A percentile compares a stretch with the other conserved stretches of the same genome.
Evolutionary conservation across 441 rosid species (phyloP).

Genomic region (Caryocar brasiliense): DNA sequence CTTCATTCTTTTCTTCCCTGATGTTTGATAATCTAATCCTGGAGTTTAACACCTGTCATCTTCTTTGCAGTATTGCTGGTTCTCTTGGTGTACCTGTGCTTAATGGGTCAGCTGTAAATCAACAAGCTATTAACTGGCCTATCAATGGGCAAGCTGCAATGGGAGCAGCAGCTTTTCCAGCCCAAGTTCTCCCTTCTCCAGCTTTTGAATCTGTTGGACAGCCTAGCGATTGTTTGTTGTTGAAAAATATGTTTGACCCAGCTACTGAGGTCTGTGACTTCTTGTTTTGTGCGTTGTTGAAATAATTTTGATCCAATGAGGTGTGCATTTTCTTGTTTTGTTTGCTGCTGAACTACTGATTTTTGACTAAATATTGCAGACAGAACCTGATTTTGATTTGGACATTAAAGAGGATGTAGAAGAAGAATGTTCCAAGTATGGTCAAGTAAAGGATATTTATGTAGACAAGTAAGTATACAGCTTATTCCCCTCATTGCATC

Average conservation of each 20-base stretch:
- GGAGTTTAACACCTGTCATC: neutral
- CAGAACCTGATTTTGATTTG: slow-evolving; percentile 67
- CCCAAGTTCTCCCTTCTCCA: slow-evolving; percentile 36
- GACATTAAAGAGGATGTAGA: slow-evolving; percentile 74
- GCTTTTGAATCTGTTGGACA: slow-evolving; percentile 52
- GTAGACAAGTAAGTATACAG: slow-evolving; percentile 63
- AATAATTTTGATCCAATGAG: neutral
- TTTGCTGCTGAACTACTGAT: neutral
- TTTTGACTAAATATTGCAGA: slow-evolving; percentile 32
- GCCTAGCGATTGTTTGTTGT: slow-evolving; percentile 70
- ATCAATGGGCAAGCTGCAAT: slow-evolving; percentile 37
- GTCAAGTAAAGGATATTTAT: slow-evolving; percentile 51
- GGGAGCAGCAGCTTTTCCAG: slow-evolving; percentile 42
- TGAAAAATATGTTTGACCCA: slow-evolving; percentile 89
- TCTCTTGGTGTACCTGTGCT: slow-evolving; percentile 53
- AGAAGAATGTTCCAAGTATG: slow-evolving; percentile 78
- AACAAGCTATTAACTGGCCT: slow-evolving; percentile 38
- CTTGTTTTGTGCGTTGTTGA: neutral
- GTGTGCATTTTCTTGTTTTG: neutral
- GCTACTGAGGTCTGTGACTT: slow-evolving; percentile 55
- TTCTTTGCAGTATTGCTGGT: slow-evolving; percentile 42
- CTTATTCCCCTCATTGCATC: too few species aligned
- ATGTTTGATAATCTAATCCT: neutral
- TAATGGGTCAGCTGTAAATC: slow-evolving; percentile 52
- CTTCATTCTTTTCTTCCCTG: neutral